These are phyloP conservation scores for Metarhizium album DNA, from an alignment of 2,329 filamentous ascomycete species.

Conservation along the genomic window DNA sequence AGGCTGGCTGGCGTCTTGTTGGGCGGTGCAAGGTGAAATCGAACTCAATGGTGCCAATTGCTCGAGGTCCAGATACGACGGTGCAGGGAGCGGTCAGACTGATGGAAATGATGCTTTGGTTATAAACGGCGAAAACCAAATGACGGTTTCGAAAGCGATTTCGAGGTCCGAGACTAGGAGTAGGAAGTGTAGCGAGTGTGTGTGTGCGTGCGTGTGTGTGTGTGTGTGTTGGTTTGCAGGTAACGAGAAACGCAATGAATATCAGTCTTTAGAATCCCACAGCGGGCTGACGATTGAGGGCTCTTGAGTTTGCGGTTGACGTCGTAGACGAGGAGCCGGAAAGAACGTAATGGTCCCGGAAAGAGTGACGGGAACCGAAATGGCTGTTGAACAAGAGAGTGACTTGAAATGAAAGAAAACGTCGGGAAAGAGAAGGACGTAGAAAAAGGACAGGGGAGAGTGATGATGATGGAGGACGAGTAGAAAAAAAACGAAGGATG, in stretches of 20 bases:
- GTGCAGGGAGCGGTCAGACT: not conserved
- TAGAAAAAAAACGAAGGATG: conserved; percentile 22
- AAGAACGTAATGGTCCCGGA: conserved; percentile 36
- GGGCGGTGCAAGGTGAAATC: not conserved
- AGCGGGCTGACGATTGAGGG: conserved; percentile 10
- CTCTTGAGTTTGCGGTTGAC: conserved; percentile 7
- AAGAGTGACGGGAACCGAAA: conserved; percentile 40
- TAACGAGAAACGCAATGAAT: conserved; percentile 7
- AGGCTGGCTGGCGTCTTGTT: not conserved
- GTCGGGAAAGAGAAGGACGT: conserved; percentile 23
- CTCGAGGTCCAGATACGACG: not conserved
- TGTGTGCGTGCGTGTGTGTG: too few species aligned
- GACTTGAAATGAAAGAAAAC: conserved; percentile 37
- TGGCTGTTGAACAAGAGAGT: conserved; percentile 35
- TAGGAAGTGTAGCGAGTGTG: conserved; percentile 8
- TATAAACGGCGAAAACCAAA: not conserved
- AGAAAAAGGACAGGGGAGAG: conserved; percentile 22
- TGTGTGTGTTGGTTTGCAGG: not conserved
- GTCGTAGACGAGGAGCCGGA: conserved; percentile 20
- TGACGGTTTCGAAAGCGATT: not conserved
- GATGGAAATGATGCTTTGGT: not conserved
- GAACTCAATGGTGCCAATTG: not conserved
- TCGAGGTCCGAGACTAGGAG: conserved; percentile 1
- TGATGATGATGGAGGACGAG: conserved; percentile 23
- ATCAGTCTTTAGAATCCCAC: conserved; percentile 6